Conservation (phyloP, 2,329 filamentous ascomycete species). For the Apiospora hydei region DNA sequence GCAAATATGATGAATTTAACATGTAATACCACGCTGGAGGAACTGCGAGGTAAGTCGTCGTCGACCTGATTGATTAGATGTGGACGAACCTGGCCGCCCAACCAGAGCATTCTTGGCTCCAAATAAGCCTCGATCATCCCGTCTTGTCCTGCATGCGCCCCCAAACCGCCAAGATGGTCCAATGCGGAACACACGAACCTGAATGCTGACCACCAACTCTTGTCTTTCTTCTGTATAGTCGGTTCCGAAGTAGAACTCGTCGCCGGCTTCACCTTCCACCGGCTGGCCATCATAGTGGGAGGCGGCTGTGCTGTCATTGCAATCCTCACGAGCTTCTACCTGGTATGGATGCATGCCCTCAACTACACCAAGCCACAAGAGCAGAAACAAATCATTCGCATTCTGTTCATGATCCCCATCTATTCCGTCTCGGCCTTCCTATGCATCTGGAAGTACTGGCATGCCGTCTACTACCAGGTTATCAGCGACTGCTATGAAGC, state of each 20-base stretch:
- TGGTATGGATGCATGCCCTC: constrained; percentile 65
- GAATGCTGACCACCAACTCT: constrained; percentile 35
- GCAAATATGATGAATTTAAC: constrained; percentile 39
- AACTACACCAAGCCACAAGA: constrained; percentile 68
- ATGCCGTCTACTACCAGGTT: constrained; percentile 82
- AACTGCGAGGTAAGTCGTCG: constrained; percentile 39
- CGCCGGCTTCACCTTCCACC: constrained; percentile 60
- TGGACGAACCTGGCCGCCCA: not conserved
- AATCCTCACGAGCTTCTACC: constrained; percentile 60
- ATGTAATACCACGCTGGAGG: constrained; percentile 46
- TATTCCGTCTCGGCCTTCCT: constrained; percentile 79
- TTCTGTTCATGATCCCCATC: constrained; percentile 86
- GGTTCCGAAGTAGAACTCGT: constrained; percentile 56
- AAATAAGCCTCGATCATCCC: constrained; percentile 25
- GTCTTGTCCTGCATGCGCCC: constrained; percentile 27
- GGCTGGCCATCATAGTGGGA: constrained; percentile 59
- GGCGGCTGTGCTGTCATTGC: constrained; percentile 58
- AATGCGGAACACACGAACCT: not conserved
- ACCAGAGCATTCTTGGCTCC: not conserved
- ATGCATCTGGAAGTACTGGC: constrained; percentile 75
- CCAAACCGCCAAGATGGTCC: not conserved
- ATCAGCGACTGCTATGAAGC: constrained; percentile 88
- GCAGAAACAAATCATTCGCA: constrained; percentile 79
- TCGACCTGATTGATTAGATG: not conserved
- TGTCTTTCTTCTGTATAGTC: constrained; percentile 41